phyloP scores from a whole-genome alignment of 176 grass and related monocot species.

The Elaeis guineensis region DNA sequence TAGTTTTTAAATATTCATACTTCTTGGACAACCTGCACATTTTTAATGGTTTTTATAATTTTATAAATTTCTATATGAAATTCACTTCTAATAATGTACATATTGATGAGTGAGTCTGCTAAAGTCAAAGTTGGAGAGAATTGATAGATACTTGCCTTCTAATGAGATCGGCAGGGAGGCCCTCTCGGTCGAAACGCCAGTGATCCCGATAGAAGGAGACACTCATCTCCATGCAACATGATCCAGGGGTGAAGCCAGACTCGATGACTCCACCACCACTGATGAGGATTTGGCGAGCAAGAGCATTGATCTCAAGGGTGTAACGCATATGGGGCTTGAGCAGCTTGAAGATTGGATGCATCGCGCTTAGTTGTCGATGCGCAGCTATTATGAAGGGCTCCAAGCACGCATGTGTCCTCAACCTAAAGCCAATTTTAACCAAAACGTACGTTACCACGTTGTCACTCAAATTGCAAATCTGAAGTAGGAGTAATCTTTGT shows the following conservation, averaged over 20 bases:
- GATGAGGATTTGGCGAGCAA: conserved; percentile 93
- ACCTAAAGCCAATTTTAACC: conserved; percentile 19
- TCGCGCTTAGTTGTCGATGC: conserved; percentile 75
- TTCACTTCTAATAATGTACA: no score
- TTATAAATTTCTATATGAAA: no score
- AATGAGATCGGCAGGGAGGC: conserved; percentile 84
- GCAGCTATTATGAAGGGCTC: conserved; percentile 87
- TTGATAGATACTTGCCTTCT: conserved; percentile 35
- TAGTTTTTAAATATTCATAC: no score
- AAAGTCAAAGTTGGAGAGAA: background rate
- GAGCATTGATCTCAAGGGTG: conserved; percentile 80
- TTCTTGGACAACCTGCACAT: no score
- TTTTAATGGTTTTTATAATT: no score
- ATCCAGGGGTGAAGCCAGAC: conserved; percentile 71
- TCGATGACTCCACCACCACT: conserved; percentile 92
- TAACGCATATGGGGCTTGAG: conserved; percentile 95
- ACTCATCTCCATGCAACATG: conserved; percentile 71
- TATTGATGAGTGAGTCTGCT: no score
- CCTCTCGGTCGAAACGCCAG: conserved; percentile 85
- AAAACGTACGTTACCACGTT: no score
- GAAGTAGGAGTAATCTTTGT: no score
- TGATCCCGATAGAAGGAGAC: conserved; percentile 44
- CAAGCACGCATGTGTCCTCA: conserved; percentile 83
- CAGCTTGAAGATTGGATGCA: conserved; percentile 94
- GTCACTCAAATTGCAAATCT: no score